A percentile compares a stretch with the other conserved stretches of the same genome.
phyloP scores from a whole-genome alignment of 495 filamentous ascomycete species.

The Thozetella sp. region DNA sequence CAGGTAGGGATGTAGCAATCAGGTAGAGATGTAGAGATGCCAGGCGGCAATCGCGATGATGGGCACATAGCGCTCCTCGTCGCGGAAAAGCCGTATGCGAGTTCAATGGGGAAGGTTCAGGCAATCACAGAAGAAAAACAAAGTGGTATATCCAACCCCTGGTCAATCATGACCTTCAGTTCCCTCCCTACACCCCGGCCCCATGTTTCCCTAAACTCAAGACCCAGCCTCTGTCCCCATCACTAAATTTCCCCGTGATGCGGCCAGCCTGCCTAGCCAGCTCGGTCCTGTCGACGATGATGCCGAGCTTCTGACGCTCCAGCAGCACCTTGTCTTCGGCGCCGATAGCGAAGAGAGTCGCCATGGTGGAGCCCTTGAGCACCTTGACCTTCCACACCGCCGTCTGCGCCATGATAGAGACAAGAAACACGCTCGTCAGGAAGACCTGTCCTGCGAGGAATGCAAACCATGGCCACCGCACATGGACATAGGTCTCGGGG shows the following conservation, averaged over 20 bases:
- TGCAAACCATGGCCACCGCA: slow-evolving; percentile 20
- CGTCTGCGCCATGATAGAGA: slow-evolving; percentile 27
- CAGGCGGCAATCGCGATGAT: too few species aligned
- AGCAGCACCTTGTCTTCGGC: slow-evolving; percentile 16
- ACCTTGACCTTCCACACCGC: slow-evolving; percentile 22
- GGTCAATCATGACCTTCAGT: not conserved
- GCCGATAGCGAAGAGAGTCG: slow-evolving; percentile 20
- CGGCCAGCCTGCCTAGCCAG: not conserved
- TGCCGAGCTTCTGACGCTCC: slow-evolving; percentile 7
- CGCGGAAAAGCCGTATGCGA: too few species aligned
- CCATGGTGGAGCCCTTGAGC: slow-evolving; percentile 21
- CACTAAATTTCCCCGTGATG: slow-evolving; percentile 9
- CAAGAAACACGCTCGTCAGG: slow-evolving; percentile 11
- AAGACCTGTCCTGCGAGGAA: slow-evolving; percentile 21
- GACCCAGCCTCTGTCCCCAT: slow-evolving; percentile 12
- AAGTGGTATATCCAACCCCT: not conserved
- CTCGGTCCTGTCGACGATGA: not conserved
- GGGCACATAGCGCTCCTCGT: too few species aligned
- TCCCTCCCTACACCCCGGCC: not conserved
- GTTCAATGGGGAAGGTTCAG: too few species aligned
- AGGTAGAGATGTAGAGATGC: too few species aligned
- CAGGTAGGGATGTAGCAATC: too few species aligned
- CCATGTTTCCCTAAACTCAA: slow-evolving; percentile 8
- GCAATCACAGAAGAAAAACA: too few species aligned
- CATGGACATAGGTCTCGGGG: slow-evolving; percentile 17